Evolutionary conservation across 2,329 filamentous ascomycete species (phyloP).

Genomic region (Pseudocercospora eumusae): DNA sequence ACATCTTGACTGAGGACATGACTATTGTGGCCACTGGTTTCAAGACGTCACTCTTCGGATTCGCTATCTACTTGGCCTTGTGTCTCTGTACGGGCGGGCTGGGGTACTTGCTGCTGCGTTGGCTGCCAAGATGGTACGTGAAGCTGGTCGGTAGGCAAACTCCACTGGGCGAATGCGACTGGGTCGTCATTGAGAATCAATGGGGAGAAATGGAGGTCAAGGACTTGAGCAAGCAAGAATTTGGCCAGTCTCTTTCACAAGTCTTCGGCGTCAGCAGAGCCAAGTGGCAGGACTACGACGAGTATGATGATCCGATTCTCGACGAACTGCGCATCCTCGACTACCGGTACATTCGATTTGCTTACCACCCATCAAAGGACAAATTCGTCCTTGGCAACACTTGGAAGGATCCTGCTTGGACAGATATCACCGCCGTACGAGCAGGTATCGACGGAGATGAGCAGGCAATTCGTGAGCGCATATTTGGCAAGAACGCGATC

Average conservation of each 20-base stretch:
- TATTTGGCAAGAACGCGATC: conserved; percentile 89
- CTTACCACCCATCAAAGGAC: conserved; percentile 84
- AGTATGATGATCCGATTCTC: conserved; percentile 74
- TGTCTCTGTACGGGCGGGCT: conserved; percentile 74
- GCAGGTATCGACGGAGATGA: conserved; percentile 85
- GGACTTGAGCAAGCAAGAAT: conserved; percentile 60
- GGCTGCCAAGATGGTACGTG: conserved; percentile 87
- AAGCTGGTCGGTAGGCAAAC: conserved; percentile 68
- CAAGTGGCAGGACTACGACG: conserved; percentile 66
- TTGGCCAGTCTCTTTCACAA: conserved; percentile 64
- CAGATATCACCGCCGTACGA: conserved; percentile 71
- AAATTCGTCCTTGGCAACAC: conserved; percentile 83
- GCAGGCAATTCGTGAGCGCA: conserved; percentile 74
- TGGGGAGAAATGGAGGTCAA: conserved; percentile 91
- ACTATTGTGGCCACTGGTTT: conserved; percentile 94
- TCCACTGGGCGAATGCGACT: conserved; percentile 73
- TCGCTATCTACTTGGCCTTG: conserved; percentile 66
- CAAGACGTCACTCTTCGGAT: conserved; percentile 71
- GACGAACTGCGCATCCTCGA: conserved; percentile 74
- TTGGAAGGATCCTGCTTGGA: conserved; percentile 95
- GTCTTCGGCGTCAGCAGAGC: conserved; percentile 69
- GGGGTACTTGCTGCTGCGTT: conserved; percentile 81
- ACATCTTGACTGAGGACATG: conserved; percentile 89
- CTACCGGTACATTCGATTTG: conserved; percentile 92
- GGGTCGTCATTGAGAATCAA: conserved; percentile 96